A percentile compares a stretch with the other conserved stretches of the same genome.
phyloP scores from a whole-genome alignment of 306 rosid genomes.

The Prinsepia uniflora region DNA sequence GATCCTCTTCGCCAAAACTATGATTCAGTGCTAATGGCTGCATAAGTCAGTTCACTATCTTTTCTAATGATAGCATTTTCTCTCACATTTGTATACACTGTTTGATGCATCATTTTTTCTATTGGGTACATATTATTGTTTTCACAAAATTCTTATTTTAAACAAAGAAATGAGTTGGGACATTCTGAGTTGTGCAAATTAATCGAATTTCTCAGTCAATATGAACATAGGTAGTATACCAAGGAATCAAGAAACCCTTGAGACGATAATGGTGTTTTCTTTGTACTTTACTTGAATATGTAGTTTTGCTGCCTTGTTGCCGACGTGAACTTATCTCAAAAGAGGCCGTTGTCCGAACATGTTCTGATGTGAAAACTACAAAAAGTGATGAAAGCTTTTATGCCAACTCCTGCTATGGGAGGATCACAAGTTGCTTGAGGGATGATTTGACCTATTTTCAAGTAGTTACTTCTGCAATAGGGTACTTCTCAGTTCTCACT shows the following conservation, averaged over 20 bases:
- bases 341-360: not conserved
- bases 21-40: not conserved
- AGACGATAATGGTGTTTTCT: not conserved
- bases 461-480: too few species aligned
- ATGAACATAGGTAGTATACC: not conserved
- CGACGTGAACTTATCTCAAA: constrained; percentile 2
- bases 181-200: not conserved
- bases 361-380: not conserved
- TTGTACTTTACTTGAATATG: not conserved
- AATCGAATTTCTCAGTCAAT: not conserved
- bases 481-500: too few species aligned
- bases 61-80: not conserved
- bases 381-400: not conserved
- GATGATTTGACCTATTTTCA: not conserved
- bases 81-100: not conserved
- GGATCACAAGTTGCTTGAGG: not conserved
- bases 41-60: not conserved
- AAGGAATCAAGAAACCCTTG: not conserved
- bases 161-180: not conserved
- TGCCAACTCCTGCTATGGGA: not conserved
- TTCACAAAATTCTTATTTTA: not conserved
- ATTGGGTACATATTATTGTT: not conserved
- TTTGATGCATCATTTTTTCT: not conserved
- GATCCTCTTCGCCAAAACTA: not conserved
- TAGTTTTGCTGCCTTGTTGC: not conserved